These are phyloP conservation scores for Penicillium sp. DNA, from an alignment of 2,329 filamentous ascomycete genomes.

Conservation along the genomic window DNA sequence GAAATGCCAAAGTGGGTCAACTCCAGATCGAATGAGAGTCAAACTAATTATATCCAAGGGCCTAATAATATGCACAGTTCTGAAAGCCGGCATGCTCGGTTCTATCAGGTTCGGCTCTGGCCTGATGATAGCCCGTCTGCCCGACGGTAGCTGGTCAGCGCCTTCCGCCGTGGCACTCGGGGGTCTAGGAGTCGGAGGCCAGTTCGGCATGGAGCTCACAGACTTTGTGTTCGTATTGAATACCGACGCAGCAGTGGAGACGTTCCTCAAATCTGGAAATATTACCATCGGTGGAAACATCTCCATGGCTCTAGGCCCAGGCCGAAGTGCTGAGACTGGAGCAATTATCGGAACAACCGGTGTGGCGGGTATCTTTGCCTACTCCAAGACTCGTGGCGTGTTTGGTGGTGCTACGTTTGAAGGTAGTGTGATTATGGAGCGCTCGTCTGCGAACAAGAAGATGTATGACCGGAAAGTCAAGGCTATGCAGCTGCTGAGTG, in stretches of 20 bases:
- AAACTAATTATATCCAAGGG: conserved; percentile 29
- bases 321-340: conserved; percentile 88
- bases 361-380: conserved; percentile 85
- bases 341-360: conserved; percentile 81
- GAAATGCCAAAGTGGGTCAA: conserved; percentile 71
- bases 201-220: conserved; percentile 46
- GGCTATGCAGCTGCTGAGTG: conserved; percentile 72
- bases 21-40: not conserved
- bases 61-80: conserved; percentile 45
- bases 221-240: conserved; percentile 95
- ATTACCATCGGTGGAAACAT: conserved; percentile 91
- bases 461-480: conserved; percentile 79
- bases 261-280: conserved; percentile 83
- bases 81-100: conserved; percentile 46
- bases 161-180: conserved; percentile 44
- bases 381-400: conserved; percentile 92
- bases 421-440: conserved; percentile 82
- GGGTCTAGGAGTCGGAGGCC: conserved; percentile 44
- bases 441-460: conserved; percentile 90
- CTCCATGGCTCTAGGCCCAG: conserved; percentile 85
- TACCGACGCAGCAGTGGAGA: conserved; percentile 76
- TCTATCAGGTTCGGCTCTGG: conserved; percentile 46
- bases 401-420: conserved; percentile 93
- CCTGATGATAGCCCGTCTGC: conserved; percentile 43
- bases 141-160: conserved; percentile 46